A percentile compares a stretch with the other conserved stretches of the same genome.
Conservation (phyloP, 2,329 filamentous ascomycete genomes). For the Raffaelea albimanens region DNA sequence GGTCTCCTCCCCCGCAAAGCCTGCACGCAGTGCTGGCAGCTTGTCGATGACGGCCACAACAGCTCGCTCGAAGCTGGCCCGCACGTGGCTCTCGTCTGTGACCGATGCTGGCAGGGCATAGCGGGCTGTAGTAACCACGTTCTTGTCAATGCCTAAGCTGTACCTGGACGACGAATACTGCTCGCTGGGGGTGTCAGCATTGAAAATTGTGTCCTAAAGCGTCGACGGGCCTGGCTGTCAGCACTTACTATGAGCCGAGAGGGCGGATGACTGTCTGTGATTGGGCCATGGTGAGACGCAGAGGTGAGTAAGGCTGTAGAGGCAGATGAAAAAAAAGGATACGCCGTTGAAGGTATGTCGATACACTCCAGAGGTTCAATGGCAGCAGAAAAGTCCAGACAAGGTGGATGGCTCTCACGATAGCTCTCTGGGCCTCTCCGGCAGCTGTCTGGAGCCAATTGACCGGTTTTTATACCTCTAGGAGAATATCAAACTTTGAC, state of each 20-base stretch:
- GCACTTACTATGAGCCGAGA: neutral
- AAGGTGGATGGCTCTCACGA: too few relatives aligned
- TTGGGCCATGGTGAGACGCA: too few relatives aligned
- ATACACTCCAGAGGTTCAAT: too few relatives aligned
- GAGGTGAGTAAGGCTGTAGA: too few relatives aligned
- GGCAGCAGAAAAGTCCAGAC: too few relatives aligned
- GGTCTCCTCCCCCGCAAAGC: slow-evolving; percentile 35
- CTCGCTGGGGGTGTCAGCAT: slow-evolving; percentile 23
- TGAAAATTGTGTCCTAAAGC: neutral
- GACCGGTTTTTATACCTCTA: too few relatives aligned
- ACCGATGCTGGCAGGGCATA: slow-evolving; percentile 21
- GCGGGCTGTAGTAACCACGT: slow-evolving; percentile 34
- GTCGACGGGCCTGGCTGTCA: neutral
- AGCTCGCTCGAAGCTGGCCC: slow-evolving; percentile 24
- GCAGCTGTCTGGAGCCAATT: too few relatives aligned
- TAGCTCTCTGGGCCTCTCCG: too few relatives aligned
- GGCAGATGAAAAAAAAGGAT: too few relatives aligned
- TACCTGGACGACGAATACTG: slow-evolving; percentile 36
- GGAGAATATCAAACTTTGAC: too few relatives aligned
- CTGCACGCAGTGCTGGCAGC: slow-evolving; percentile 39
- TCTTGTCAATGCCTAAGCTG: slow-evolving; percentile 34
- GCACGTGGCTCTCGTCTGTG: slow-evolving; percentile 9
- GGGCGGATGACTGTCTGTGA: neutral
- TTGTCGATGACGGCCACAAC: slow-evolving; percentile 28
- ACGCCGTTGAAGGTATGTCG: too few relatives aligned